Conservation (phyloP, 257 asterid species). For the Solanum raphanifolium region DNA sequence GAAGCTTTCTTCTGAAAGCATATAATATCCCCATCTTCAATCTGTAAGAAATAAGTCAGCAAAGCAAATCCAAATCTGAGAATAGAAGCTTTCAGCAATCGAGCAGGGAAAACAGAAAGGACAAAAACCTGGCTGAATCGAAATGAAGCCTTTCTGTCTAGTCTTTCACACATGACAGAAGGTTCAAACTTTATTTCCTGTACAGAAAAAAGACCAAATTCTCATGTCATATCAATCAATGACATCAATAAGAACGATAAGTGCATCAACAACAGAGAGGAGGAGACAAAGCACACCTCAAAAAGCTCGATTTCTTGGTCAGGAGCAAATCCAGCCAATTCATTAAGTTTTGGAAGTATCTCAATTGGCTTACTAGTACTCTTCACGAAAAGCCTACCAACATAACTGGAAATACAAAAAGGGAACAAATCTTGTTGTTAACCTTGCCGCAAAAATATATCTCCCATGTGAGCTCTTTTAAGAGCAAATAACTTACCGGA, state of each 20-base stretch:
- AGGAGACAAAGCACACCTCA: constrained; percentile 49
- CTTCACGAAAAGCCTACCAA: constrained; percentile 80
- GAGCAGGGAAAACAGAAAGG: background rate
- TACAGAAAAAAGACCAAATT: background rate
- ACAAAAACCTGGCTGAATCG: constrained; percentile 75
- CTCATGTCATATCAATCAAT: background rate
- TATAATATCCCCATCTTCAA: constrained; percentile 96
- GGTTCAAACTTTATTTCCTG: constrained; percentile 97
- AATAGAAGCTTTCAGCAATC: background rate
- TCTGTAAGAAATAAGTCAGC: constrained; percentile 26
- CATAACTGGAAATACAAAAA: constrained; percentile 43
- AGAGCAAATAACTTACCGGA: constrained; percentile 35
- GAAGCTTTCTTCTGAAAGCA: constrained; percentile 76
- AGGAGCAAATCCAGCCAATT: constrained; percentile 83
- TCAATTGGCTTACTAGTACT: constrained; percentile 66
- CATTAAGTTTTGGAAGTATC: constrained; percentile 54
- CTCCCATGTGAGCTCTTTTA: background rate
- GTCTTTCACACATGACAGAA: constrained; percentile 88
- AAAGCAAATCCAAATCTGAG: background rate
- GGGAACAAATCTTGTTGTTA: background rate
- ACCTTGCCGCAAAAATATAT: background rate
- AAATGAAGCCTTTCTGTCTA: constrained; percentile 66
- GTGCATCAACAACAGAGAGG: background rate
- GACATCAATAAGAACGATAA: background rate
- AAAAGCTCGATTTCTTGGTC: constrained; percentile 87